Conservation (phyloP, 2,329 filamentous ascomycete species). For the Chrysoporthe puriensis region DNA sequence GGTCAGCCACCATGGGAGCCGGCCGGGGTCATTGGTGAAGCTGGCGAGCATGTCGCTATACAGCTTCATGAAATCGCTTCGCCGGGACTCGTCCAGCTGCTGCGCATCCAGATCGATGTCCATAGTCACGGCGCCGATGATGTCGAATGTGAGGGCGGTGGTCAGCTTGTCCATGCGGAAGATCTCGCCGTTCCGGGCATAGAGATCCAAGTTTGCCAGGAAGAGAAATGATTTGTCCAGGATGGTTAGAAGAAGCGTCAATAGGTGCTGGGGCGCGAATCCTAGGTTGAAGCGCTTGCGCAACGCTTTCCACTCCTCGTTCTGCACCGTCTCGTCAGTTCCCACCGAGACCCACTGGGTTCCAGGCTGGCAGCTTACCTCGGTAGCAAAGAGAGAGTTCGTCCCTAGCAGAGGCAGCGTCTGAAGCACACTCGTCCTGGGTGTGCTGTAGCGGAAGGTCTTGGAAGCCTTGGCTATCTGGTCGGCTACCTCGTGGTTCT, state of each 20-base stretch:
- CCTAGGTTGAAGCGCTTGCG: slow-evolving; percentile 44
- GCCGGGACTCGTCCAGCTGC: background rate
- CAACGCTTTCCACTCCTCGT: slow-evolving; percentile 38
- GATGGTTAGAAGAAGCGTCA: slow-evolving; percentile 41
- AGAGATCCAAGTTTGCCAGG: slow-evolving; percentile 37
- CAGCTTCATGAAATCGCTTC: slow-evolving; percentile 1
- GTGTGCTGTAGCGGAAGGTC: slow-evolving; percentile 37
- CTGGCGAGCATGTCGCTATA: slow-evolving; percentile 31
- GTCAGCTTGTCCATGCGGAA: slow-evolving; percentile 37
- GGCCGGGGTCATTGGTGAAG: slow-evolving; percentile 25
- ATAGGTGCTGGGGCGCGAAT: slow-evolving; percentile 44
- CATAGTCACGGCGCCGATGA: slow-evolving; percentile 34
- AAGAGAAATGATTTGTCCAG: slow-evolving; percentile 41
- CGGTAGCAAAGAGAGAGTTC: slow-evolving; percentile 3
- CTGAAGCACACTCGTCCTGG: slow-evolving; percentile 38
- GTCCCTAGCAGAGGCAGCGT: slow-evolving; percentile 26
- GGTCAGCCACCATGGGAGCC: slow-evolving; percentile 32
- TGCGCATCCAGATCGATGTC: slow-evolving; percentile 1
- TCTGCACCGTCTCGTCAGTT: slow-evolving; percentile 18
- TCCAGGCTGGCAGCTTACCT: background rate
- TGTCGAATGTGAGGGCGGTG: slow-evolving; percentile 44
- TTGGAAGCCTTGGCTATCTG: slow-evolving; percentile 40
- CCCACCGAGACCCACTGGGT: too few species aligned
- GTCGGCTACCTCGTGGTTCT: slow-evolving; percentile 42
- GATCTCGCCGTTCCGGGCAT: slow-evolving; percentile 34